These are phyloP conservation scores for Tetracladium maxilliforme DNA, from an alignment of 2,329 filamentous ascomycete genomes.

Conservation along the genomic window DNA sequence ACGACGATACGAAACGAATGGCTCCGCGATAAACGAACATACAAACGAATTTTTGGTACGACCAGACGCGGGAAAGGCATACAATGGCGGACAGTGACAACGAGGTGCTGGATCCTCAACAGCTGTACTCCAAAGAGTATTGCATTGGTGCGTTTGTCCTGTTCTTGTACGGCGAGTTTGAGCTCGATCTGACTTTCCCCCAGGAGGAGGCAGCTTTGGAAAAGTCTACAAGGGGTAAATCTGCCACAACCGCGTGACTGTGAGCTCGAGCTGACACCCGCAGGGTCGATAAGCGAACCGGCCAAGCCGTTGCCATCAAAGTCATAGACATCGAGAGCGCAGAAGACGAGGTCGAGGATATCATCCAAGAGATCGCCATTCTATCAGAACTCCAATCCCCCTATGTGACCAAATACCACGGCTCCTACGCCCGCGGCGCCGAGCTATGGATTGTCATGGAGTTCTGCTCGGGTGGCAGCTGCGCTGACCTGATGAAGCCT, in stretches of 20 bases:
- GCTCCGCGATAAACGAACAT: too few species aligned
- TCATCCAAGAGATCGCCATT: slow-evolving; percentile 97
- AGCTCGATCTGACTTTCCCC: slow-evolving; percentile 9
- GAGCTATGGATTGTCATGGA: slow-evolving; percentile 99
- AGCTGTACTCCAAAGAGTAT: slow-evolving; percentile 84
- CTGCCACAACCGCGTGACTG: slow-evolving; percentile 2
- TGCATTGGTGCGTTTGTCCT: slow-evolving; percentile 52
- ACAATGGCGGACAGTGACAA: slow-evolving; percentile 1
- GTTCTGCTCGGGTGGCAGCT: slow-evolving; percentile 93
- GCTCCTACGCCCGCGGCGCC: slow-evolving; percentile 88
- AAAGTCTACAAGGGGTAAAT: slow-evolving; percentile 92
- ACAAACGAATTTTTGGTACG: too few species aligned
- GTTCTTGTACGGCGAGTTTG: slow-evolving; percentile 3
- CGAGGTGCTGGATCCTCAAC: slow-evolving; percentile 61
- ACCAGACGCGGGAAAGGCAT: too few species aligned
- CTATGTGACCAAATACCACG: slow-evolving; percentile 95
- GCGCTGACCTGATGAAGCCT: slow-evolving; percentile 89
- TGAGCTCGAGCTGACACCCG: slow-evolving; percentile 7
- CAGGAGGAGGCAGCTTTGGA: slow-evolving; percentile 92
- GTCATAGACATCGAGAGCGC: slow-evolving; percentile 98
- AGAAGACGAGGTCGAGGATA: slow-evolving; percentile 98
- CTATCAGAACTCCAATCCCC: slow-evolving; percentile 90
- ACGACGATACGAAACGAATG: too few species aligned
- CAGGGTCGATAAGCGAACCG: slow-evolving; percentile 84
- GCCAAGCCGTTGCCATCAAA: slow-evolving; percentile 93